Base-by-base conservation (phyloP, 2,329 filamentous ascomycete genomes). In the Phialophora chinensis region DNA sequence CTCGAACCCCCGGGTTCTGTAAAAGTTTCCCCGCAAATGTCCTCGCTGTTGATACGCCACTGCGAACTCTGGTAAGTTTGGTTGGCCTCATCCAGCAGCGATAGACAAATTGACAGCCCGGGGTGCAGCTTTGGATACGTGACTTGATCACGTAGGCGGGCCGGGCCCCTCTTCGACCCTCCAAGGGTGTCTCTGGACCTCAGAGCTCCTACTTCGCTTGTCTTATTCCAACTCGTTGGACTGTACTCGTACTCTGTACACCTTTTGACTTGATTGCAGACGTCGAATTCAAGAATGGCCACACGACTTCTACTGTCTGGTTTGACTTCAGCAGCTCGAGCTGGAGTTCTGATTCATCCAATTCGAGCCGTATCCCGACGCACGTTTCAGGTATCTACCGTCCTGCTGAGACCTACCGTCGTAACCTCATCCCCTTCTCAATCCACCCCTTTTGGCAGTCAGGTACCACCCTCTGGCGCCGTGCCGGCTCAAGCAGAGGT, bases 241-340 rank as follows among this genome's bases (percentile, higher is more conserved):
- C 10, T 27, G 33, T 35, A 14, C 23, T 20, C 25, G 33, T 35
- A 14, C 23, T 20, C 25, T 35, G 17, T 33, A 31, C 35, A 29
- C n/a, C 38, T 8, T 44, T n/a, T 44, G 17, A 44, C 38, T n/a
- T 11, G 38, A 6, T 27, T 55, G 38, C 20, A 33, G 47, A 23
- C 23, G 25, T 27, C 57, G n/a, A 35, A 11, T 42, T n/a, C 14
- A 14, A 66, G 12, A 20, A 69, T 69, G 67, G 64, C 67, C 58
- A 38, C 65, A 58, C 67, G 67, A 53, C 61, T 58, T 31, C 55
- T 69, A 11, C 62, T 69, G n/a, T 23, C 62, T 53, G 38, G 61
- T 5, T 27, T 69, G 47, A 38, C 60, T 33, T 52, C 58, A 38
- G 59, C 58, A 47, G 27, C 58, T 50, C 49, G 58, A 38, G 42